Base-by-base conservation (phyloP, 306 rosid species). In the Sicyos baderoa region DNA sequence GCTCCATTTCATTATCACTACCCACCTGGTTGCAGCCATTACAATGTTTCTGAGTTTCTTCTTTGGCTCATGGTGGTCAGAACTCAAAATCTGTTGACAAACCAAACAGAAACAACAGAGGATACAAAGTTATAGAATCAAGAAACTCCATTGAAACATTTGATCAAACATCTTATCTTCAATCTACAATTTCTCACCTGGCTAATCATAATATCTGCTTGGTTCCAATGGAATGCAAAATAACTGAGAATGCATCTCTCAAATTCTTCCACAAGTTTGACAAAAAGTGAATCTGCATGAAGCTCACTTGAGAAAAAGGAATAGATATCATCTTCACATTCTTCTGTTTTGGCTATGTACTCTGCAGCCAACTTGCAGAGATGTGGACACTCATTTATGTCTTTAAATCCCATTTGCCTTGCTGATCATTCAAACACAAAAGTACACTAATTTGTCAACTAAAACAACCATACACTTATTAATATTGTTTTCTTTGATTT, bases 221-320 rank as follows among this genome's bases (percentile, higher is more conserved):
- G 83, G 44, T 79, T 84, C 99, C 99, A 94, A 77, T 94, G 99
- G 75, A 90, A 94, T 19, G 96, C 90, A 74, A 88, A 90, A 79
- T 94, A 94, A 80, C 96, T 94, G 29, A 94, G 95, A 73, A 90
- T 94, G 79, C 99, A 94, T 80, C 97, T 81, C 84, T 94, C 99
- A 72, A 94, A 90, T 82, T 94, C 99, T 78, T 94, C 99, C 52
- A 94, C 91, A 58, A 94, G 99, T 85, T 94, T 94, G 54, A 94
- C 99, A 58, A 77, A 86, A 12, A 94, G 91, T 0, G 99, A 94
- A 90, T 90, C 95, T 0, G 87, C 97, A 62, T 88, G 81, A 0
- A 78, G 94, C 81, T 94, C 96, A 15, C 79, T 66, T 19, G 84
- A 84, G 51, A 90, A 94, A 84, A 84, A 90, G 16, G 88, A 59